These are phyloP conservation scores for Kurtzmaniella quercitrusa DNA, from an alignment of 1,139 yeast genomes.

Conservation along the genomic window DNA sequence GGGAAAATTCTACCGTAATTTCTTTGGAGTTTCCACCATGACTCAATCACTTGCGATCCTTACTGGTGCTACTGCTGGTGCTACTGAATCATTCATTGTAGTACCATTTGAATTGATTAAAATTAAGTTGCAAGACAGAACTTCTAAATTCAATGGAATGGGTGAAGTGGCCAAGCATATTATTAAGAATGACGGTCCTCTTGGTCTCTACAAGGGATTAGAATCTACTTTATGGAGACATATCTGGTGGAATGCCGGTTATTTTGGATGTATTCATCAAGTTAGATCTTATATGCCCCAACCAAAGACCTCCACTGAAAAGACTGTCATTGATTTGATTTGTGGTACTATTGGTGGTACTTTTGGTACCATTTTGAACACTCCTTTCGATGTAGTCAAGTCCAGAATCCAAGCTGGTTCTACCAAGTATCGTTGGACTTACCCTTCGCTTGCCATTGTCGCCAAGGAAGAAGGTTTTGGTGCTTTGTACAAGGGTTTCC, in stretches of 20 bases:
- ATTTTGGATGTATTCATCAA: conserved; percentile 92
- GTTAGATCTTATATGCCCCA: conserved; percentile 75
- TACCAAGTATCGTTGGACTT: conserved; percentile 85
- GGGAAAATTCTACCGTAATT: conserved; percentile 75
- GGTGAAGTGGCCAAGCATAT: conserved; percentile 76
- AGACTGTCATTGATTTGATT: conserved; percentile 79
- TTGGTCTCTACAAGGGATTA: conserved; percentile 88
- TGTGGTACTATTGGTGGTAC: conserved; percentile 98
- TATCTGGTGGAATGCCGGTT: conserved; percentile 95
- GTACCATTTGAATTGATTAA: conserved; percentile 91
- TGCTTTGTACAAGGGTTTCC: conserved; percentile 89
- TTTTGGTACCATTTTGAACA: conserved; percentile 86
- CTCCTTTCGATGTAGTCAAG: conserved; percentile 97
- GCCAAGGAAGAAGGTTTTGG: conserved; percentile 85
- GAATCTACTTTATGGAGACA: conserved; percentile 99
- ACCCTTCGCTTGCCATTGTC: conserved; percentile 73
- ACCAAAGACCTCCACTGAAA: conserved; percentile 63
- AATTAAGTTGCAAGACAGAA: conserved; percentile 86
- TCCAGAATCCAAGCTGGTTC: conserved; percentile 93
- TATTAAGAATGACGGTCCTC: conserved; percentile 66
- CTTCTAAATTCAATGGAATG: conserved; percentile 81
- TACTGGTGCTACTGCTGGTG: conserved; percentile 98
- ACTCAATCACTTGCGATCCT: conserved; percentile 81
- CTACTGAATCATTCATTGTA: conserved; percentile 92
- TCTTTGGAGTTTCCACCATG: conserved; percentile 67